Evolutionary conservation across 345 rosid genomes (phyloP).

Genomic region (Arabidopsis suecica): DNA sequence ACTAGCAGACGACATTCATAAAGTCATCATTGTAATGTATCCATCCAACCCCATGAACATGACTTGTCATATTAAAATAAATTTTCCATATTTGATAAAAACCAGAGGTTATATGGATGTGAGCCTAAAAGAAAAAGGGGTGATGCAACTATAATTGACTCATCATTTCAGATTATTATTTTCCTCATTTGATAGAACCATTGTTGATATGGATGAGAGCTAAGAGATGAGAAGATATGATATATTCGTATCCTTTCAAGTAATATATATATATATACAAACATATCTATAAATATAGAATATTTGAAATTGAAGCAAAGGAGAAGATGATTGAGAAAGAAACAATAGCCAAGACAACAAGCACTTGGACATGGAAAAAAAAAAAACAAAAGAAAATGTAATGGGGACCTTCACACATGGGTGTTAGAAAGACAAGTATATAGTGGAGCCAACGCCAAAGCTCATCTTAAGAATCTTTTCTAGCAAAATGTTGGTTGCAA

Average conservation of each 20-base stretch:
- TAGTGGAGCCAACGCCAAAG: slow-evolving; percentile 65
- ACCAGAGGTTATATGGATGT: slow-evolving; percentile 16
- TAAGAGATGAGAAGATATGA: slow-evolving; percentile 37
- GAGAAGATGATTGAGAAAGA: slow-evolving; percentile 47
- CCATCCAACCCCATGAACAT: slow-evolving; percentile 40
- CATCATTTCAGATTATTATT: slow-evolving; percentile 30
- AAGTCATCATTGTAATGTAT: slow-evolving; percentile 17
- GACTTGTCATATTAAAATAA: slow-evolving; percentile 37
- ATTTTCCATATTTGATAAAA: slow-evolving; percentile 8
- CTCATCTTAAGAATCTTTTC: slow-evolving; percentile 51
- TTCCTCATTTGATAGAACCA: slow-evolving; percentile 33
- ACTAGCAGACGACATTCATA: slow-evolving; percentile 12
- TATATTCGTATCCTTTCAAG: slow-evolving; percentile 33
- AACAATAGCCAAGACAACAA: slow-evolving; percentile 72
- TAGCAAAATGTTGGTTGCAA: slow-evolving; percentile 59
- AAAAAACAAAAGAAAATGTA: slow-evolving; percentile 48
- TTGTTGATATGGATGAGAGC: slow-evolving; percentile 36
- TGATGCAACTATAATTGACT: slow-evolving; percentile 34
- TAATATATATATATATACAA: slow-evolving; percentile 17
- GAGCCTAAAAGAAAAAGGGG: slow-evolving; percentile 26
- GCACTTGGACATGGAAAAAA: slow-evolving; percentile 48
- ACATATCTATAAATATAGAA: slow-evolving; percentile 26
- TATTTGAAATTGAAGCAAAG: slow-evolving; percentile 41
- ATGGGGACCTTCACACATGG: slow-evolving; percentile 94
- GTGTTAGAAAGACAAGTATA: slow-evolving; percentile 49